Base-by-base conservation (phyloP, 306 rosid species). In the Trifolium pratense region DNA sequence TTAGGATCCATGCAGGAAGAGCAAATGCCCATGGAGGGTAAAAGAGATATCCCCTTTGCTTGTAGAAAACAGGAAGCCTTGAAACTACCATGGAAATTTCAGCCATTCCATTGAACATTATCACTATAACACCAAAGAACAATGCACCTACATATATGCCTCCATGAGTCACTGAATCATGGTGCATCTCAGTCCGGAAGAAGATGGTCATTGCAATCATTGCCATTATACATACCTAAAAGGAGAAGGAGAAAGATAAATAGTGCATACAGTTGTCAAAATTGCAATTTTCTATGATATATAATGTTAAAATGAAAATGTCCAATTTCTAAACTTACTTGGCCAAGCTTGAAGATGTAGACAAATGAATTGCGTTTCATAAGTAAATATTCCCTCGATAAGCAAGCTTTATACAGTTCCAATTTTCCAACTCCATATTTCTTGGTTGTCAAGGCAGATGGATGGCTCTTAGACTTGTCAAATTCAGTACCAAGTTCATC, bases 311-410 rank as follows among this genome's bases (percentile, higher is more conserved):
- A 51, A 51, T 78, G 29, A 83, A 70, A 75, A 9, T 15, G 5
- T 55, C 7, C 13, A 64, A 42, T 6, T 63, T 61, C 58, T 3
- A 69, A 84, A 80, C 89, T 12, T 81, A 87, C 91, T 81, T 85
- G 89, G 77, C 39, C 69, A 70, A 81, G 70, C 84, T 81, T 88
- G 85, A 85, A 83, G 74, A 73, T n/a, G 71, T 88, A 75, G 70
- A 88, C 85, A 63, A 88, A 88, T 31, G 92, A 88, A 73, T 88
- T 88, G 66, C 92, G 86, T 75, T 81, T 85, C 88, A 88, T 88
- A 16, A 88, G 88, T 77, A 88, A 83, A 61, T 73, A 85, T 62
- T 88, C 89, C 76, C 88, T 83, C 46, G 83, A 79, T 66, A 88
- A 79, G 71, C 87, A 88, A 79, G 92, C 86, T 74, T 83, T 88